Evolutionary conservation across 1,139 yeast genomes (phyloP).

Genomic region (Suhomyces bolitotheri): DNA sequence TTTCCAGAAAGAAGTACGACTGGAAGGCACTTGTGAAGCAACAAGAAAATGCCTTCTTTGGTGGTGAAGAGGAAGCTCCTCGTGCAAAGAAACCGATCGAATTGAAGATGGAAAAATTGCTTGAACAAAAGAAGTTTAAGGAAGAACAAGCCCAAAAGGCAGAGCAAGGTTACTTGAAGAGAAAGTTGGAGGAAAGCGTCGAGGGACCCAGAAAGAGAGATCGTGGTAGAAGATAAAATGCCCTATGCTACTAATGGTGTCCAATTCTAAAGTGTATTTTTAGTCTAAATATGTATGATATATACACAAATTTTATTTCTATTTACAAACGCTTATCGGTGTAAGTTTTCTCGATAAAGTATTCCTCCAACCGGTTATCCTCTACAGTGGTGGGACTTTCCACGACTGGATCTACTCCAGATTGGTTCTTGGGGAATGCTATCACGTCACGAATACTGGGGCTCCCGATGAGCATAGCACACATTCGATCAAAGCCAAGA

Average conservation of each 20-base stretch:
- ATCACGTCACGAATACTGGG: slow-evolving; percentile 85
- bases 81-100: slow-evolving; percentile 44
- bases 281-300: slow-evolving; percentile 8
- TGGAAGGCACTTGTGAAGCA: slow-evolving; percentile 78
- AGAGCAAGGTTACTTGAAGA: slow-evolving; percentile 18
- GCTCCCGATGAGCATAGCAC: slow-evolving; percentile 83
- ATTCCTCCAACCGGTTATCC: slow-evolving; percentile 48
- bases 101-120: slow-evolving; percentile 44
- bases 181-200: slow-evolving; percentile 20
- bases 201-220: slow-evolving; percentile 7
- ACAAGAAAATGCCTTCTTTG: slow-evolving; percentile 58
- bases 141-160: slow-evolving; percentile 25
- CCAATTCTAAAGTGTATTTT: neutral
- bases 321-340: too few species aligned
- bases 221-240: slow-evolving; percentile 14
- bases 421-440: slow-evolving; percentile 91
- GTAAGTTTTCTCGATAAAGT: slow-evolving; percentile 47
- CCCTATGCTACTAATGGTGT: neutral
- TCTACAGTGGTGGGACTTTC: slow-evolving; percentile 75
- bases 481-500: slow-evolving; percentile 87
- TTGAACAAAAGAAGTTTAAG: slow-evolving; percentile 31
- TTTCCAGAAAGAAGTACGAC: slow-evolving; percentile 70
- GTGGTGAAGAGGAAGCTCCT: slow-evolving; percentile 18
- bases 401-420: slow-evolving; percentile 86
- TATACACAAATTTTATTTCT: neutral